Evolutionary conservation across 148 eudicot species (phyloP).

Genomic region (Rhododendron henanense): DNA sequence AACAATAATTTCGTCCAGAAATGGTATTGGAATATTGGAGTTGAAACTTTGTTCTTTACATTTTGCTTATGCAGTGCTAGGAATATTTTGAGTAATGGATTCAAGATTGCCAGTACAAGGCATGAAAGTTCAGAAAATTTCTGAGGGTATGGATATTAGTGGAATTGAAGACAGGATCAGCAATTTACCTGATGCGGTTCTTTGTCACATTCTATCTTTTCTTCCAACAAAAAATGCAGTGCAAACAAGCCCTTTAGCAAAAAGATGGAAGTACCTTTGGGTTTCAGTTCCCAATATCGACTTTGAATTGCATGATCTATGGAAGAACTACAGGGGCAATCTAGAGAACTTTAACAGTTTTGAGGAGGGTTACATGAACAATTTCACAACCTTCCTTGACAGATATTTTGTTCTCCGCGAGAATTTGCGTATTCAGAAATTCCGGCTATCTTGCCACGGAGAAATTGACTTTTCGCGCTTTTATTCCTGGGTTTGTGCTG

Average conservation of each 20-base stretch:
- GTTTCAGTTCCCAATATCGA: background rate
- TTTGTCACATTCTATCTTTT: slow-evolving; percentile 2
- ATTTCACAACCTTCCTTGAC: background rate
- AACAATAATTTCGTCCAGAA: too few species aligned
- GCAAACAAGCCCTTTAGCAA: background rate
- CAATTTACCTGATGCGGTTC: background rate
- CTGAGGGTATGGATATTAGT: background rate
- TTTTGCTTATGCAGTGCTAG: background rate
- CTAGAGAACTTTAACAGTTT: background rate
- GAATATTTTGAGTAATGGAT: background rate
- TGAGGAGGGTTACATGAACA: background rate
- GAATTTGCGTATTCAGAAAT: background rate
- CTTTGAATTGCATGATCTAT: background rate
- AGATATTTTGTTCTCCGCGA: background rate
- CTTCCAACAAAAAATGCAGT: background rate
- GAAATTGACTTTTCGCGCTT: background rate
- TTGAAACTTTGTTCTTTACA: background rate
- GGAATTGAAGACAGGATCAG: background rate
- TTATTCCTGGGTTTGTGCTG: background rate
- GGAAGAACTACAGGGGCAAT: background rate
- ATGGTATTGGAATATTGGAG: background rate
- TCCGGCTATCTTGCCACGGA: background rate
- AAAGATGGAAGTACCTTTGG: background rate
- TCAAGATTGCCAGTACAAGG: background rate
- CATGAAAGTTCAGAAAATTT: background rate